These are phyloP conservation scores for Hymenoscyphus scutula DNA, from an alignment of 2,329 filamentous ascomycete genomes.

Conservation along the genomic window DNA sequence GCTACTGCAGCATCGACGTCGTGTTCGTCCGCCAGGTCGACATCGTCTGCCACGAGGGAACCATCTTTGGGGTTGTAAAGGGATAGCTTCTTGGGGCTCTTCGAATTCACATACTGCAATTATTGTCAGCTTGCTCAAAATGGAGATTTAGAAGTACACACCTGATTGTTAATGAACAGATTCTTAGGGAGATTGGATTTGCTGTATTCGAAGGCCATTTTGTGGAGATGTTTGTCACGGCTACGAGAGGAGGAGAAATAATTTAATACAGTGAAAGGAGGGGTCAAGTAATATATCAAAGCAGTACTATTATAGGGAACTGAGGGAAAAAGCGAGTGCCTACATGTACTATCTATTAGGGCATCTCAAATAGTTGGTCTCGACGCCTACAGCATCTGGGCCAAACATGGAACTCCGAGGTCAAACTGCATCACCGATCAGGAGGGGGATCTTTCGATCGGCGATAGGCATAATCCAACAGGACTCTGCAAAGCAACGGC, in stretches of 20 bases:
- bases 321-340: background rate
- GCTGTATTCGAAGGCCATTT: constrained; percentile 36
- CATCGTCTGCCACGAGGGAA: constrained; percentile 48
- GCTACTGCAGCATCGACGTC: constrained; percentile 46
- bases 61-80: constrained; percentile 50
- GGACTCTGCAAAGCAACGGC: background rate
- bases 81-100: constrained; percentile 45
- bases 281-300: background rate
- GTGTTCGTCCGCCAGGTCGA: constrained; percentile 41
- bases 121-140: constrained; percentile 1
- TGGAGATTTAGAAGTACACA: constrained; percentile 18
- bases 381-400: too few species aligned
- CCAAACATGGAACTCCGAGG: too few species aligned
- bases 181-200: constrained; percentile 39
- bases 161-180: constrained; percentile 52
- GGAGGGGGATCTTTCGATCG: background rate
- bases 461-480: background rate
- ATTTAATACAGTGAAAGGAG: too few species aligned
- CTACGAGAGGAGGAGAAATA: background rate
- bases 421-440: too few species aligned
- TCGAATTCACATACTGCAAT: constrained; percentile 36
- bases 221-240: background rate
- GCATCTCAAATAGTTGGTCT: background rate
- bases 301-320: background rate
- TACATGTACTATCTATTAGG: background rate